Evolutionary conservation across 1,139 yeast species (phyloP).

Genomic region (Sugiyamaella sp.): DNA sequence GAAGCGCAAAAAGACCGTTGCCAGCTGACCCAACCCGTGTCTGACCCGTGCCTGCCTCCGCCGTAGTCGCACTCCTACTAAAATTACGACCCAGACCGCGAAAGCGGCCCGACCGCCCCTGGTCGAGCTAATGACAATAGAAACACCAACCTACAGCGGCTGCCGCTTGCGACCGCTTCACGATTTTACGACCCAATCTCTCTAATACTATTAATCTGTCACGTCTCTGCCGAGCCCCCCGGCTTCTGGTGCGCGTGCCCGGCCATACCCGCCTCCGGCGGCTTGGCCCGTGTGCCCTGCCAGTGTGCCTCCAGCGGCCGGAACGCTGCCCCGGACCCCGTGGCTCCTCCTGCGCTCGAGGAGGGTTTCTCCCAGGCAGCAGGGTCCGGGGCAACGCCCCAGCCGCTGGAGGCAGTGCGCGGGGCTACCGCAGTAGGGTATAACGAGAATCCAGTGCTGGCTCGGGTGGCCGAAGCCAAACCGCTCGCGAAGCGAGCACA

Average conservation of each 20-base stretch:
- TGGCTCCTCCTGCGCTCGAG: not conserved
- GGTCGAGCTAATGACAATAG: conserved; percentile 6
- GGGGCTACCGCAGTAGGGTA: no score
- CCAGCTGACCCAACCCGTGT: not conserved
- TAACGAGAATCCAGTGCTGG: no score
- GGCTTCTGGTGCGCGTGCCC: no score
- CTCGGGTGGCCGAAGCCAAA: no score
- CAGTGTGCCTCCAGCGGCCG: not conserved
- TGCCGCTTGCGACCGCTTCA: not conserved
- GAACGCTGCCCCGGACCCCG: not conserved
- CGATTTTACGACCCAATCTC: conserved; percentile 5
- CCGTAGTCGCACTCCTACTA: not conserved
- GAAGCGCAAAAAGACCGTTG: conserved; percentile 18
- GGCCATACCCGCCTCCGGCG: not conserved
- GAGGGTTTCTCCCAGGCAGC: not conserved
- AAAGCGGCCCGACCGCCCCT: no score
- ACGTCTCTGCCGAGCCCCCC: no score
- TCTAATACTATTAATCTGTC: no score
- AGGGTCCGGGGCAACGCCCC: not conserved
- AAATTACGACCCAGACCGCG: not conserved
- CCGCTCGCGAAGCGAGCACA: no score
- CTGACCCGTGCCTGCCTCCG: no score
- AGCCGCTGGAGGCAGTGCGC: not conserved
- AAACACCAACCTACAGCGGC: no score
- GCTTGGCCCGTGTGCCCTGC: not conserved